Evolutionary conservation across 2,329 filamentous ascomycete species (phyloP), one percentile per base, ranked within the genome.

Genomic region (Diaporthe sp.): DNA sequence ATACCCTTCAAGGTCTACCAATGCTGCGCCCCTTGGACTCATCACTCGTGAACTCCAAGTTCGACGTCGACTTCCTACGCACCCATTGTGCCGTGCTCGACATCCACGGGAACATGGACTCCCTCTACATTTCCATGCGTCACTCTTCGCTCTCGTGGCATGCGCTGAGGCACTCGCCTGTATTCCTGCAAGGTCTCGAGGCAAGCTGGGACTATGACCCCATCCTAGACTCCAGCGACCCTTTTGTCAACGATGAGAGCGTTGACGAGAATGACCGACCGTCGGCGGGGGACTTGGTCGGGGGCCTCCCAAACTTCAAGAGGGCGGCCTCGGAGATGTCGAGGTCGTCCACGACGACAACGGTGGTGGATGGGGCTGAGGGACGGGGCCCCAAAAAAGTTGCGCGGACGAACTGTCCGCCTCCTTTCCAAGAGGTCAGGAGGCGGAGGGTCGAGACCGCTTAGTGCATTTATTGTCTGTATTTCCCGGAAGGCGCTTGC

Each of bases 51-150:
- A 83, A 85, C 60, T 78, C 79, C 31, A 81, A 83, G 28, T 90
- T 88, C 78, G 86, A 90, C 79, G 81, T 86, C 61, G 85, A 87
- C 10, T 92, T 92, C 73, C 83, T 92, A 37, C 85, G 84, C 37
- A 81, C 84, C 55, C 84, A 91, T 80, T 91, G 90, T 78, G 90
- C 89, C n/a, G 88, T 91, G 4, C 85, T 87, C 67, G 88, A 90
- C 62, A 83, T 84, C 4, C 86, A 85, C 72, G 90, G 90, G 58
- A 89, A 88, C 78, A 88, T 91, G 34, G 88, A 91, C 78, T 90
- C 90, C 28, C 81, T 92, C 19, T 92, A 92, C 78, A 90, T 92
- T 74, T 89, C 90, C 73, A 89, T 91, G 88, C 83, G 85, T 17
- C 80, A 85, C 8, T 87, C 89, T 73, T 88, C 86, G 9, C 83